Evolutionary conservation across 148 eudicot genomes (phyloP), one percentile per base, ranked within the genome.

Genomic region (Dysphania ambrosioides): DNA sequence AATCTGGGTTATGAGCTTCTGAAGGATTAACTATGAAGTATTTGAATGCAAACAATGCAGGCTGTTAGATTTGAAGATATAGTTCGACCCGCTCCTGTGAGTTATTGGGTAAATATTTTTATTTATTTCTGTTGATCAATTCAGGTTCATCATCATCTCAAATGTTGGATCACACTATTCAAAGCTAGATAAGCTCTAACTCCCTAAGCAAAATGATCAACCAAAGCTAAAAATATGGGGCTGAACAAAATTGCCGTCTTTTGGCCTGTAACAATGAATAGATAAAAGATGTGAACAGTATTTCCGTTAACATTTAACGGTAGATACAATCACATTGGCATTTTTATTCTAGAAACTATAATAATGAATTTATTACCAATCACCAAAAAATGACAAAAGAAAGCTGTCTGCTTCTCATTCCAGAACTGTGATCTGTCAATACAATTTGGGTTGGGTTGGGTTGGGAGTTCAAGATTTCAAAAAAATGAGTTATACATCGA

Each of bases 401-500:
- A 59, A 9, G 63, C 63, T 59, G 8, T 9, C 5, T 55, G 27
- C 41, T n/a, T 21, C 19, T 23, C 42, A 34, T 51, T 34, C 10
- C 30, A 71, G 23, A 53, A 55, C 26, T 3, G 38, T 29, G n/a
- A 30, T 0, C 0, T 1, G 57, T 32, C 41, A 15, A 68, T 56
- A 72, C 75, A 72, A 58, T 73, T 29, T 12, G 34, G 60, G 34
- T 10, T 6, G 21, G 55, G 38, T 10, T 9, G 24, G 21, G 12
- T 18, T 0, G n/a, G 21, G 21, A 26, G 36, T 42, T n/a, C 58
- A 19, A 44, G 7, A 47, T 42, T 29, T 2, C 76, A 60, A 13
- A 44, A 42, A 42, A 41, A 78, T 11, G 32, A 72, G n/a, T 18
- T 73, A 92, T 23, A 78, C 83, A 83, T 93, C 98, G 19, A 88